A percentile compares a stretch with the other conserved stretches of the same genome.
phyloP scores from a whole-genome alignment of 306 rosid species.

The Arachis stenosperma region DNA sequence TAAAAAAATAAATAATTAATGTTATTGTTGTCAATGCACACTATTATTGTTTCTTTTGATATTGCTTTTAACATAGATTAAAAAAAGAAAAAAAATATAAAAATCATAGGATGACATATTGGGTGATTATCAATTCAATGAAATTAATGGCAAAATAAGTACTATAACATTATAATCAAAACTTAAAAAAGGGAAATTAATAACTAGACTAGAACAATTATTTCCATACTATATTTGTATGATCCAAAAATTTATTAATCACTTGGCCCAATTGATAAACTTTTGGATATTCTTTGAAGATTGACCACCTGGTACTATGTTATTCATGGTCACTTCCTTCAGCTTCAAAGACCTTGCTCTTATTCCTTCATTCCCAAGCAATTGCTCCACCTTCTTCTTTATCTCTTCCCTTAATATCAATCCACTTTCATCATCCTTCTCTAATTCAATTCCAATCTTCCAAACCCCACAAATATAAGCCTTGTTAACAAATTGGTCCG shows the following conservation, averaged over 20 bases:
- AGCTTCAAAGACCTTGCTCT: conserved; percentile 29
- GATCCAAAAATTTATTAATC: background rate
- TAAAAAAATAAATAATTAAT: too few species aligned
- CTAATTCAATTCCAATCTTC: conserved; percentile 45
- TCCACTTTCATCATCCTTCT: conserved; percentile 37
- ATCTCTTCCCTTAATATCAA: conserved; percentile 36
- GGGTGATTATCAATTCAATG: too few species aligned
- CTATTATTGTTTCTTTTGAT: too few species aligned
- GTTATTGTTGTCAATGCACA: too few species aligned
- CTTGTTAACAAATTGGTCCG: conserved; percentile 39
- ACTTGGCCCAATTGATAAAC: conserved; percentile 37
- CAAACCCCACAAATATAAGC: conserved; percentile 45
- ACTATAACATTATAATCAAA: too few species aligned
- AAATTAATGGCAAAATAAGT: too few species aligned
- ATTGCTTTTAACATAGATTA: too few species aligned
- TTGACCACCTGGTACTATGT: conserved; percentile 17
- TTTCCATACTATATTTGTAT: background rate
- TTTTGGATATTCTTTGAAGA: conserved; percentile 21
- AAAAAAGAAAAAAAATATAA: too few species aligned
- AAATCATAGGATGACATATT: too few species aligned
- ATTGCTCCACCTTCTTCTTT: conserved; percentile 40
- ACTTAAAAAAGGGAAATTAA: background rate
- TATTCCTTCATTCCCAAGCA: conserved; percentile 25
- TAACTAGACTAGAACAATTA: background rate
- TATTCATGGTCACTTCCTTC: conserved; percentile 22